Conservation (phyloP, 2,329 filamentous ascomycete species). For the Trichoderma koningii region DNA sequence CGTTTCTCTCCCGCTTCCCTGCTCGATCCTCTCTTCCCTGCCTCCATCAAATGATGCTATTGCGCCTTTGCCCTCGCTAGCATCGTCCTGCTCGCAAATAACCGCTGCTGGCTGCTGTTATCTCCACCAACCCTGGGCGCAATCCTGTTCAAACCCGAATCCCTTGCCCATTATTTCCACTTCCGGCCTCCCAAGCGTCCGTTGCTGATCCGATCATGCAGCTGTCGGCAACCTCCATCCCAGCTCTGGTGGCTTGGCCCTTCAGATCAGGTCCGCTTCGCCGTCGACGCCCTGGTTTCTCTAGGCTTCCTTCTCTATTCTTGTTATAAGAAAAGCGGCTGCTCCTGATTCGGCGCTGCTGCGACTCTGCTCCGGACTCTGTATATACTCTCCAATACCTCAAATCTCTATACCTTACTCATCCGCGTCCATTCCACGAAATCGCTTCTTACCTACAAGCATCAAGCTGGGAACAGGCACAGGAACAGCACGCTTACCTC, state of each 20-base stretch:
- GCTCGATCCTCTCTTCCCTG: too few relatives aligned
- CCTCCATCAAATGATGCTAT: too few relatives aligned
- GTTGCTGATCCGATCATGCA: slow-evolving; percentile 22
- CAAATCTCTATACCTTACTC: background rate
- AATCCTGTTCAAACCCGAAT: slow-evolving; percentile 22
- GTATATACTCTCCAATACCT: background rate
- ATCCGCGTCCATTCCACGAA: too few relatives aligned
- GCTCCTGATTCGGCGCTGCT: background rate
- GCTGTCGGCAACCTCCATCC: slow-evolving; percentile 1
- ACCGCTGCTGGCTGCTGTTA: slow-evolving; percentile 6
- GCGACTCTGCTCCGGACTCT: background rate
- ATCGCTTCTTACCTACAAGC: too few relatives aligned
- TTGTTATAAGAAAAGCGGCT: background rate
- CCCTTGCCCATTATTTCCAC: slow-evolving; percentile 16
- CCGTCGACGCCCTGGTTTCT: slow-evolving; percentile 1
- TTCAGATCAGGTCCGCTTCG: background rate
- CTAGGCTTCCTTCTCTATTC: background rate
- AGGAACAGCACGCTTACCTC: too few relatives aligned
- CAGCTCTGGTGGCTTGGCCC: slow-evolving; percentile 14
- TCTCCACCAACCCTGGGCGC: slow-evolving; percentile 17
- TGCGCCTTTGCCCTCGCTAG: background rate
- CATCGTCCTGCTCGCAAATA: slow-evolving; percentile 2
- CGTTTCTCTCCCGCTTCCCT: background rate
- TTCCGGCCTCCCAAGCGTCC: background rate
- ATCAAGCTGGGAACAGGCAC: too few relatives aligned